Conservation (phyloP, 2,329 filamentous ascomycete genomes). For the Fusarium siculi region DNA sequence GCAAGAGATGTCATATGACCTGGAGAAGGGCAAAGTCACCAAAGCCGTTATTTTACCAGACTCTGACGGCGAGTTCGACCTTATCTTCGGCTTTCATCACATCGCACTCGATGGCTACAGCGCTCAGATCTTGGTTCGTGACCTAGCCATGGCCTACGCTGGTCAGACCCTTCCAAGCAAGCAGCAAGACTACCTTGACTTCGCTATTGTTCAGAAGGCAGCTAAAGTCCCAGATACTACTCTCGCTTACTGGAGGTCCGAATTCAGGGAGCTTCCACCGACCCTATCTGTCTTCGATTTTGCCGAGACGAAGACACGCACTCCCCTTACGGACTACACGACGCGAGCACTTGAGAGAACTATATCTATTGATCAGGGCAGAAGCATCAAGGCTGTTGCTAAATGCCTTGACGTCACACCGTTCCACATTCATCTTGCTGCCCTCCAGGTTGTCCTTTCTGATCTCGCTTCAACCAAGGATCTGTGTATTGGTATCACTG, state of each 20-base stretch:
- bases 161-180: neutral
- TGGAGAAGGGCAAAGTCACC: neutral
- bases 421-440: conserved; percentile 17
- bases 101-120: neutral
- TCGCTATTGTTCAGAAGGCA: neutral
- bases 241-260: conserved; percentile 9
- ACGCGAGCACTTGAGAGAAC: neutral
- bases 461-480: neutral
- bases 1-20: neutral
- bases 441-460: conserved; percentile 10
- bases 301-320: neutral
- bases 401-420: neutral
- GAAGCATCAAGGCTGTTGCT: neutral
- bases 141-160: neutral
- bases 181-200: neutral
- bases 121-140: neutral
- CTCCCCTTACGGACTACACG: neutral
- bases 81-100: conserved; percentile 1
- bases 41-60: neutral
- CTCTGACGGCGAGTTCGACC: neutral
- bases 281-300: conserved; percentile 11
- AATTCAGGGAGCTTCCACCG: conserved; percentile 1
- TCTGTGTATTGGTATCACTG: conserved; percentile 17
- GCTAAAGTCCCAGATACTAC: neutral
- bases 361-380: neutral